Evolutionary conservation across 805 yeast species (phyloP).

Genomic region (Myxozyma geophila): DNA sequence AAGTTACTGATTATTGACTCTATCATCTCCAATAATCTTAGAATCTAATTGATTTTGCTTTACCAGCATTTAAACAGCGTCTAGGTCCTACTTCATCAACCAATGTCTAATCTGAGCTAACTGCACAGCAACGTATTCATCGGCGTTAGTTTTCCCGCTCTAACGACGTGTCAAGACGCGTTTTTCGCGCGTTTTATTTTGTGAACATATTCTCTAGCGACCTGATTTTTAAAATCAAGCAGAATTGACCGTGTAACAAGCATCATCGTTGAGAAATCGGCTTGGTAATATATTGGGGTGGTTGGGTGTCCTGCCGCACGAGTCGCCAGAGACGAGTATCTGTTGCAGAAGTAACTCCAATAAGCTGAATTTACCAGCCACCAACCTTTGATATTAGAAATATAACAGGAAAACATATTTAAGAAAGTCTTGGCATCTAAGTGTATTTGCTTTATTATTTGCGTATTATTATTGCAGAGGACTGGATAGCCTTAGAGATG

Average conservation of each 20-base stretch:
- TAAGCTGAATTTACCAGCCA: neutral
- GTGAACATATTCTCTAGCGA: neutral
- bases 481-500: no score
- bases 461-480: no score
- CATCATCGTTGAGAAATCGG: neutral
- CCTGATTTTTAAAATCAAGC: neutral
- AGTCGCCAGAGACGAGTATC: neutral
- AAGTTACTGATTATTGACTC: no score
- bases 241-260: neutral
- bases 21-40: no score
- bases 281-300: neutral
- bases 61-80: no score
- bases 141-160: neutral
- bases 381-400: neutral
- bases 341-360: neutral
- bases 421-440: no score
- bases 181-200: slow-evolving; percentile 2
- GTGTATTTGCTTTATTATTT: no score
- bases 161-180: slow-evolving; percentile 10
- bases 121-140: neutral
- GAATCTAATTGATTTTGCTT: no score
- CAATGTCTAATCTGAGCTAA: no score
- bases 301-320: neutral
- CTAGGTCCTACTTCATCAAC: no score
- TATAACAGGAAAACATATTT: no score